These are phyloP conservation scores for Debaryomyces maramus DNA, from an alignment of 805 yeast genomes.

Conservation along the genomic window DNA sequence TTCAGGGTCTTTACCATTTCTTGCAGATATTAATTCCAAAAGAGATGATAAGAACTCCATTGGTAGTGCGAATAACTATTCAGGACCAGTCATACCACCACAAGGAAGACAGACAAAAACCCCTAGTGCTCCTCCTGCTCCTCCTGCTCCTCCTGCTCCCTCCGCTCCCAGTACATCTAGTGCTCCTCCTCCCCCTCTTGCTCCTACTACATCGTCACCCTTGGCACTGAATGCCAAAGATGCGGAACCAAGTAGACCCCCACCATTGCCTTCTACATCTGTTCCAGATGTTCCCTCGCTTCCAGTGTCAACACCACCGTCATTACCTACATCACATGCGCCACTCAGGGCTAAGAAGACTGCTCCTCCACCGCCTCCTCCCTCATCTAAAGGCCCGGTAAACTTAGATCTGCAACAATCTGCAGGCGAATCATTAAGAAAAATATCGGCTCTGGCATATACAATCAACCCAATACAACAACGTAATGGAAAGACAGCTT, in stretches of 20 bases:
- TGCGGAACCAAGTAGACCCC: no score
- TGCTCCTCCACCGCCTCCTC: constrained; percentile 36
- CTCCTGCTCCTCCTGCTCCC: constrained; percentile 15
- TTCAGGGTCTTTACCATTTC: constrained; percentile 46
- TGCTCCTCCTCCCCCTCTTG: constrained; percentile 11
- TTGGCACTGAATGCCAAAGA: no score
- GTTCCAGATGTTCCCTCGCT: constrained; percentile 14
- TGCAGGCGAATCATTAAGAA: constrained; percentile 53
- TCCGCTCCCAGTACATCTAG: constrained; percentile 4
- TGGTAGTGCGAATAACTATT: constrained; percentile 28
- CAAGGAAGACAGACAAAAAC: constrained; percentile 11
- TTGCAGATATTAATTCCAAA: constrained; percentile 57
- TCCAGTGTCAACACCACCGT: constrained; percentile 27
- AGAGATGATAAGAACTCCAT: constrained; percentile 52
- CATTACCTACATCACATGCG: constrained; percentile 23
- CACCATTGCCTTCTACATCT: constrained; percentile 20
- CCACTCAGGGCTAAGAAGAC: constrained; percentile 21
- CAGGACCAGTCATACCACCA: constrained; percentile 14
- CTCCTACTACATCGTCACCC: constrained; percentile 20
- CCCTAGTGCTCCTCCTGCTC: constrained; percentile 19
- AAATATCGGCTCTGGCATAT: constrained; percentile 64
- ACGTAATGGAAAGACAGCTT: constrained; percentile 16
- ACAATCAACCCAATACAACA: constrained; percentile 50
- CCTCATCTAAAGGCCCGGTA: constrained; percentile 8
- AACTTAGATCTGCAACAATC: constrained; percentile 43